Evolutionary conservation across 2,329 filamentous ascomycete genomes (phyloP).

Genomic region (Oidium heveae): DNA sequence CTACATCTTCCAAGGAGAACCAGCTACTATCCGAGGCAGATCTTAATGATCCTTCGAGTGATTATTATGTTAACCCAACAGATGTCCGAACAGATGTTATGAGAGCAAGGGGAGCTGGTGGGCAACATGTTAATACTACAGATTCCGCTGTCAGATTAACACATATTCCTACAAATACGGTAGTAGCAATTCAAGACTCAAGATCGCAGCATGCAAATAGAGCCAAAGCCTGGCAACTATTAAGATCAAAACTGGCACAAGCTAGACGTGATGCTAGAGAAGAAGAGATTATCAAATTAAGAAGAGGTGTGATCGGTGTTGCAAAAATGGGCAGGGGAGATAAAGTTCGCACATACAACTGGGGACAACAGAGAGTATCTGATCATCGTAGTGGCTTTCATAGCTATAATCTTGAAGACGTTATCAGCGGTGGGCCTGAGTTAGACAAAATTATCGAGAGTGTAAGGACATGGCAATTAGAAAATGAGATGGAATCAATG

Average conservation of each 20-base stretch:
- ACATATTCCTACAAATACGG: constrained; percentile 63
- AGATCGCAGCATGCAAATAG: constrained; percentile 78
- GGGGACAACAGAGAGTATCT: constrained; percentile 41
- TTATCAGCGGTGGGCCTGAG: constrained; percentile 36
- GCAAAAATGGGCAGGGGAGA: constrained; percentile 72
- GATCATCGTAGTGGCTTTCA: constrained; percentile 46
- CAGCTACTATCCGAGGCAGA: constrained; percentile 28
- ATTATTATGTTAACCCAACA: constrained; percentile 68
- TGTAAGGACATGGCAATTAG: constrained; percentile 38
- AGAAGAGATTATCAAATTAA: constrained; percentile 46
- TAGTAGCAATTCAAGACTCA: constrained; percentile 79
- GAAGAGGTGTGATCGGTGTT: constrained; percentile 54
- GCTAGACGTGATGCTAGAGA: constrained; percentile 59
- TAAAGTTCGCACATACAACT: constrained; percentile 67
- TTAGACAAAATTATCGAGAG: constrained; percentile 43
- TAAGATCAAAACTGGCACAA: constrained; percentile 64
- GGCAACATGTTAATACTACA: constrained; percentile 96
- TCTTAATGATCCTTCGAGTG: constrained; percentile 62
- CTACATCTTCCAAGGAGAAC: constrained; percentile 24
- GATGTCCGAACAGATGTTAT: constrained; percentile 76
- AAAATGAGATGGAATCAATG: constrained; percentile 36
- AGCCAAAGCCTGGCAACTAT: constrained; percentile 61
- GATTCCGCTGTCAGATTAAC: constrained; percentile 88
- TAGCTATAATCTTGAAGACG: constrained; percentile 36
- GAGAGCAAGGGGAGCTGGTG: constrained; percentile 74